Evolutionary conservation across 495 filamentous ascomycete species (phyloP), one percentile per base, ranked within the genome.

Genomic region (Neurospora sp.): DNA sequence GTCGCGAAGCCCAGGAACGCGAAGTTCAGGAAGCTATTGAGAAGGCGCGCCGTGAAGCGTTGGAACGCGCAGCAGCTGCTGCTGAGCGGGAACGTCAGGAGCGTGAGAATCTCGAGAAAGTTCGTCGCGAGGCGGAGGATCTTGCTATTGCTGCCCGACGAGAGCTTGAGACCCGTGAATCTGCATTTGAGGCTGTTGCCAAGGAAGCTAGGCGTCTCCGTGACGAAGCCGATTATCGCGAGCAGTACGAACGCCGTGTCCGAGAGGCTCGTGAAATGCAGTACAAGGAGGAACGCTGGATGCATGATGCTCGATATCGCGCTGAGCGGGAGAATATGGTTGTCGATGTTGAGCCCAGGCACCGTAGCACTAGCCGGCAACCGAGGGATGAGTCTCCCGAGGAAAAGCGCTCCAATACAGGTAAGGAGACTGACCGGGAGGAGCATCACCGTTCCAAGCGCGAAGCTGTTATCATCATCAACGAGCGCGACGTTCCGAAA

Each of bases 401-500:
- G 71, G 76, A 70, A 76, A 71, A 72, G 75, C 79, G 54, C 54
- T 66, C 54, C 66, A 71, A 75, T 42, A 74, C 75, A 69, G 72
- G 60, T 39, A 73, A 79, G 73, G 79, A 78, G 71, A 75, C 73
- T 4, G 77, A 78, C 44, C 74, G 75, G 18, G 76, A 76, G 11
- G 77, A 76, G 23, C 73, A 72, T 18, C 73, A 78, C 4, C 75
- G 75, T 23, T 27, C 69, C 39, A 77, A 79, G 49, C 77, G 73
- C 8, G 76, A 80, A 2, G 39, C 46, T 37, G 77, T 77, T 31
- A 76, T n/a, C 39, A 69, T 80, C 9, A 49, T 79, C 16, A 70
- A 81, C 44, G 78, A 76, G 46, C 83, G 82, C 6, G 83, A 81
- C 3, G 82, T 83, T 44, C 74, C 70, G 72, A 74, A 66, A 39